These are phyloP conservation scores for Polychaeton citri DNA, from an alignment of 2,329 filamentous ascomycete genomes.

Conservation along the genomic window DNA sequence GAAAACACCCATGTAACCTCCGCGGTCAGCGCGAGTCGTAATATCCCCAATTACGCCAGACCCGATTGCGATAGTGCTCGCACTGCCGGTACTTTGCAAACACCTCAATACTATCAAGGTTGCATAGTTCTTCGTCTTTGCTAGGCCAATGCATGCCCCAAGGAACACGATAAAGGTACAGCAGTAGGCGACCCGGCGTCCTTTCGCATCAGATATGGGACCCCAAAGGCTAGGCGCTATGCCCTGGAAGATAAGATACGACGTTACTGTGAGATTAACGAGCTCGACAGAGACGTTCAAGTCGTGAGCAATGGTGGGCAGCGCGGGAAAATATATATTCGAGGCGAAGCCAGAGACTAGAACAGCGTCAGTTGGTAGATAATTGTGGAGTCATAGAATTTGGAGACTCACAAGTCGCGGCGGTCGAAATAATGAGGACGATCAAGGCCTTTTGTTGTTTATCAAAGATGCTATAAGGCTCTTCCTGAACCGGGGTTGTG, in stretches of 20 bases:
- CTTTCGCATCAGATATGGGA: conserved; percentile 26
- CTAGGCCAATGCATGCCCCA: conserved; percentile 28
- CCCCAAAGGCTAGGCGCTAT: conserved; percentile 31
- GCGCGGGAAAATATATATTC: conserved; percentile 34
- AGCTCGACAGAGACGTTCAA: conserved; percentile 22
- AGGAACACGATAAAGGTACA: conserved; percentile 28
- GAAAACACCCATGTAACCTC: conserved; percentile 29
- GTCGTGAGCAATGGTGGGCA: conserved; percentile 28
- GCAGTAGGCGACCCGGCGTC: conserved; percentile 27
- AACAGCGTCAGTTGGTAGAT: conserved; percentile 1
- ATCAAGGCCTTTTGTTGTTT: conserved; percentile 36
- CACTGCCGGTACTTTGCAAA: conserved; percentile 31
- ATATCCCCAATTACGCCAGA: conserved; percentile 31
- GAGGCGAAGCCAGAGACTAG: conserved; percentile 30
- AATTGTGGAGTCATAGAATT: conserved; percentile 7
- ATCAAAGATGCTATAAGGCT: conserved; percentile 40
- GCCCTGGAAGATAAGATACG: conserved; percentile 33
- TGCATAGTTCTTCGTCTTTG: conserved; percentile 24
- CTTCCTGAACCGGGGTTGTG: too few relatives aligned
- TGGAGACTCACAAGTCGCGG: conserved; percentile 29
- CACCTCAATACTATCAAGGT: conserved; percentile 27
- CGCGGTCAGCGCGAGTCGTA: conserved; percentile 26
- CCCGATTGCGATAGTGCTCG: conserved; percentile 31
- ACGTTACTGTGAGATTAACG: conserved; percentile 33
- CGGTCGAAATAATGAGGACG: conserved; percentile 33